phyloP scores from a whole-genome alignment of 345 rosid genomes.

The Sisymbrium irio region DNA sequence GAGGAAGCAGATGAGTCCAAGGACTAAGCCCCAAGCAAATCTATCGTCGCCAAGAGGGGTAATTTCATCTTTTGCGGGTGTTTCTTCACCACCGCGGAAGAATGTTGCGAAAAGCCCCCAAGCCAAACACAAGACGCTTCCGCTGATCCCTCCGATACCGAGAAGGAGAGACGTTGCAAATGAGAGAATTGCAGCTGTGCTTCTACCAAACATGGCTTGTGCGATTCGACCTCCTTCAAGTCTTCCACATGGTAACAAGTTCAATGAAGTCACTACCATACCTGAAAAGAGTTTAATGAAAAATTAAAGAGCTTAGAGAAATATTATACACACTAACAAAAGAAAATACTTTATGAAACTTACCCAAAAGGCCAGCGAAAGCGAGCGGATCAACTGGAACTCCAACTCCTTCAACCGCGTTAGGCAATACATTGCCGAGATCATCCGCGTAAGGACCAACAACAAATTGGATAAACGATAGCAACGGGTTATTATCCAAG shows the following conservation, averaged over 20 bases:
- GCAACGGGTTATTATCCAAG: slow-evolving; percentile 81
- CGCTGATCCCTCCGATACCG: slow-evolving; percentile 74
- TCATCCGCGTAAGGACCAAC: slow-evolving; percentile 89
- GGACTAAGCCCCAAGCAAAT: slow-evolving; percentile 78
- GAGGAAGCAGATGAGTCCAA: slow-evolving; percentile 86
- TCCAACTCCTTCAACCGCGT: slow-evolving; percentile 93
- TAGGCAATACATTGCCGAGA: slow-evolving; percentile 87
- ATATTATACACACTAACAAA: neutral
- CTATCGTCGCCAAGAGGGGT: slow-evolving; percentile 67
- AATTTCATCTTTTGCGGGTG: slow-evolving; percentile 86
- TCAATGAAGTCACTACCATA: slow-evolving; percentile 92
- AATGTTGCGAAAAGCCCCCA: slow-evolving; percentile 95
- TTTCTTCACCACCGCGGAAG: slow-evolving; percentile 89
- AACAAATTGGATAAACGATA: slow-evolving; percentile 80
- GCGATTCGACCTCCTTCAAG: slow-evolving; percentile 97
- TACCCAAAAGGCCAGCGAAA: slow-evolving; percentile 93
- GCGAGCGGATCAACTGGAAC: slow-evolving; percentile 96
- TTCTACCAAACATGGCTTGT: slow-evolving; percentile 91
- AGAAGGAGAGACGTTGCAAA: slow-evolving; percentile 77
- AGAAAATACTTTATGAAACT: slow-evolving; percentile 1
- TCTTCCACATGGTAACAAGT: slow-evolving; percentile 89
- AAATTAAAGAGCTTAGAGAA: neutral
- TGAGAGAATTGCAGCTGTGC: slow-evolving; percentile 65
- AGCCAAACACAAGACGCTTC: slow-evolving; percentile 83
- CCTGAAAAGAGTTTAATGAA: slow-evolving; percentile 42